These are phyloP conservation scores for Vickermania spadyakhi DNA, from an alignment of 208 protist species.

Conservation along the genomic window DNA sequence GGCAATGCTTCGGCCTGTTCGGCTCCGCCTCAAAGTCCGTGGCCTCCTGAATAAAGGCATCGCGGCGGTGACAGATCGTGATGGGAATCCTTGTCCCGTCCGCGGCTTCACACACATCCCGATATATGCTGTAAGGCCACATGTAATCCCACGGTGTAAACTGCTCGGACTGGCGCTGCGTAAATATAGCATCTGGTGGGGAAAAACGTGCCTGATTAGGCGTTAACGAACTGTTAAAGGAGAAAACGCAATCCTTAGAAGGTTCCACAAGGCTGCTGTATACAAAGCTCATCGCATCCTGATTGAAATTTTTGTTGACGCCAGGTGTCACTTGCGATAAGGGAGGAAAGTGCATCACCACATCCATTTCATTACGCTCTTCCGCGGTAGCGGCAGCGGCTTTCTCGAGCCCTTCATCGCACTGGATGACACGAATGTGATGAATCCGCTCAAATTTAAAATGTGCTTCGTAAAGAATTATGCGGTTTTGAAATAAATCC, in stretches of 20 bases:
- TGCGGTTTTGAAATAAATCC: constrained; percentile 72
- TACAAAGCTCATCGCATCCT: constrained; percentile 82
- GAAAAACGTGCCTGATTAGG: constrained; percentile 47
- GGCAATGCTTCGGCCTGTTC: constrained; percentile 81
- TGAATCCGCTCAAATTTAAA: constrained; percentile 79
- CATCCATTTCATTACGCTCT: constrained; percentile 36
- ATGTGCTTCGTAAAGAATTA: constrained; percentile 76
- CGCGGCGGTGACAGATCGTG: constrained; percentile 81
- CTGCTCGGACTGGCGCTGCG: constrained; percentile 85
- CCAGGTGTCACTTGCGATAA: constrained; percentile 66
- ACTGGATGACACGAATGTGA: constrained; percentile 81
- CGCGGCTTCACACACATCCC: constrained; percentile 71
- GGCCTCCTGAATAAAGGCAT: constrained; percentile 84
- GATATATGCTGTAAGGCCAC: constrained; percentile 90
- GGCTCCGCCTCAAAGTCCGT: constrained; percentile 84
- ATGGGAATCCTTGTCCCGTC: constrained; percentile 86
- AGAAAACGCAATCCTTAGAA: constrained; percentile 75
- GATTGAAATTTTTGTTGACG: constrained; percentile 86
- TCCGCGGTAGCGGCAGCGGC: constrained; percentile 20
- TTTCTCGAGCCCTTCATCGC: constrained; percentile 50
- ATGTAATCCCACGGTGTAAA: constrained; percentile 91
- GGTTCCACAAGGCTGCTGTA: constrained; percentile 84
- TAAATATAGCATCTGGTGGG: constrained; percentile 73
- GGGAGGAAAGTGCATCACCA: constrained; percentile 83
- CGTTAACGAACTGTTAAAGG: constrained; percentile 74